phyloP scores from a whole-genome alignment of 306 rosid genomes.

The Chamaecrista fasciculata region DNA sequence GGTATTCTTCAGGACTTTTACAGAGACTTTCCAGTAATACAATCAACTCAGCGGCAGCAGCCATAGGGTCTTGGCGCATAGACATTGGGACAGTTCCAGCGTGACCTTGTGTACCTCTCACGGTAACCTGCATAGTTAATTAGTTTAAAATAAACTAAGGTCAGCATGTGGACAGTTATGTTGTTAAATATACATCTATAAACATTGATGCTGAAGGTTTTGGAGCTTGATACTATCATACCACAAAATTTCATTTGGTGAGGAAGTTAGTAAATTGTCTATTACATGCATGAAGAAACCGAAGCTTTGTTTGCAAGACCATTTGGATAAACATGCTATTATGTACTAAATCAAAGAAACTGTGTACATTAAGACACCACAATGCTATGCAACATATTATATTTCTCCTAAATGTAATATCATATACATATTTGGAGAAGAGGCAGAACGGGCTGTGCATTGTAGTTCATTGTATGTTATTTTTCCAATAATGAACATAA shows the following conservation, averaged over 20 bases:
- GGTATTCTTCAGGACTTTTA: slow-evolving; percentile 68
- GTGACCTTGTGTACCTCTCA: slow-evolving; percentile 92
- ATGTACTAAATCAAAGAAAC: slow-evolving; percentile 7
- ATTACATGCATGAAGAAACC: background rate
- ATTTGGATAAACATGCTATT: background rate
- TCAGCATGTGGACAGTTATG: background rate
- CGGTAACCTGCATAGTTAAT: slow-evolving; percentile 60
- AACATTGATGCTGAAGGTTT: background rate
- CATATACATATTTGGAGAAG: background rate
- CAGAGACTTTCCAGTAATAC: slow-evolving; percentile 73
- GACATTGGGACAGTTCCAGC: slow-evolving; percentile 98
- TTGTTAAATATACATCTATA: background rate
- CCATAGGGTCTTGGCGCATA: slow-evolving; percentile 91
- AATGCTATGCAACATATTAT: background rate
- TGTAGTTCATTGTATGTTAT: background rate
- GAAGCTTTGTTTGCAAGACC: slow-evolving; percentile 8
- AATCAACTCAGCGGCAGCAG: slow-evolving; percentile 81
- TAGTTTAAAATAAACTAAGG: background rate
- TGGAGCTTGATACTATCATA: background rate
- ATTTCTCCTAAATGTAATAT: background rate
- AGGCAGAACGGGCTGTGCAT: background rate
- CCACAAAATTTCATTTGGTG: background rate
- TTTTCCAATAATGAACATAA: background rate
- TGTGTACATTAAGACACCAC: background rate
- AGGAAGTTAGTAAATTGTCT: slow-evolving; percentile 1